phyloP scores from a whole-genome alignment of 441 rosid species.

The Biscutella auriculata region DNA sequence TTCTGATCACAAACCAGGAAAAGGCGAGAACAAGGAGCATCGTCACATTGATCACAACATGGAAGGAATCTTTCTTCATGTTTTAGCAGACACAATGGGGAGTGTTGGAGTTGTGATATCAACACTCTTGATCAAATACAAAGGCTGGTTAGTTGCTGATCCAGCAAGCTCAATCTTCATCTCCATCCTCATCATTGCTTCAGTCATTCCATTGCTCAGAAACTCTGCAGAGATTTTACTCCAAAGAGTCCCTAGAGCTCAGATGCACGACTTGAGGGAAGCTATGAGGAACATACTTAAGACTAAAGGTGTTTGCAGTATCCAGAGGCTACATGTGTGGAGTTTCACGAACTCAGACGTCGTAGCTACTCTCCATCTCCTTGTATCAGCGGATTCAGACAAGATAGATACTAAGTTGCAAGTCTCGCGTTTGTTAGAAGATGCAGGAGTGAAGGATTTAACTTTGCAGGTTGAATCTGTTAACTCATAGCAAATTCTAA shows the following conservation, averaged over 20 bases:
- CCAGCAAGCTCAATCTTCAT: slow-evolving; percentile 93
- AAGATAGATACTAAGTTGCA: slow-evolving; percentile 38
- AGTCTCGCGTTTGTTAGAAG: slow-evolving; percentile 42
- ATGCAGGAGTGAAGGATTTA: slow-evolving; percentile 76
- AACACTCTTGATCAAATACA: slow-evolving; percentile 80
- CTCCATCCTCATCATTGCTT: slow-evolving; percentile 60
- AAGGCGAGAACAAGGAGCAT: slow-evolving; percentile 25
- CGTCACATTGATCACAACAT: slow-evolving; percentile 86
- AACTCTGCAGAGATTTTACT: slow-evolving; percentile 82
- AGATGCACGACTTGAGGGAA: slow-evolving; percentile 41
- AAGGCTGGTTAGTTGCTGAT: slow-evolving; percentile 92
- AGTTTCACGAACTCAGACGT: slow-evolving; percentile 69
- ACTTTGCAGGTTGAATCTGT: slow-evolving; percentile 63
- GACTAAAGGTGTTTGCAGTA: slow-evolving; percentile 45
- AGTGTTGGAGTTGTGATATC: slow-evolving; percentile 91
- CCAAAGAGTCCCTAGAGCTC: slow-evolving; percentile 73
- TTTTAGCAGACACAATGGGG: slow-evolving; percentile 87
- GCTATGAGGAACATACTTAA: slow-evolving; percentile 43
- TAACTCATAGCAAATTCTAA: slow-evolving; percentile 17
- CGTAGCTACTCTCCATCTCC: slow-evolving; percentile 69
- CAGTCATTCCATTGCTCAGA: slow-evolving; percentile 79
- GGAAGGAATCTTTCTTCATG: slow-evolving; percentile 95
- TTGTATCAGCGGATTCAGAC: slow-evolving; percentile 49
- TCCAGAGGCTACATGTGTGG: slow-evolving; percentile 77
- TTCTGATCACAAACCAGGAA: background rate